phyloP scores from a whole-genome alignment of 495 filamentous ascomycete species.

The Wilcoxina mikolae region DNA sequence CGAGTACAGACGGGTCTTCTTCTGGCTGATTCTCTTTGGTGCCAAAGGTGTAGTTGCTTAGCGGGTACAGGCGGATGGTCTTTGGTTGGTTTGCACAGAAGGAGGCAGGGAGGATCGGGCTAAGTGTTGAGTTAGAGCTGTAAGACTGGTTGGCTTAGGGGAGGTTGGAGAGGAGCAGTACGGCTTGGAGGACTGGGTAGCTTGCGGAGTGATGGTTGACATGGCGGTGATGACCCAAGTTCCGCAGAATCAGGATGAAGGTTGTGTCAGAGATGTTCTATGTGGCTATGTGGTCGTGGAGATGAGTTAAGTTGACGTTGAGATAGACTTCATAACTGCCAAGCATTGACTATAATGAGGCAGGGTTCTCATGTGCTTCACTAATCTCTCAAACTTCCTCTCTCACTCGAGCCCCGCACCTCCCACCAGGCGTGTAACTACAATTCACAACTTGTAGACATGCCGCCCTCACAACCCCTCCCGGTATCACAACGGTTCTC shows the following conservation, averaged over 20 bases:
- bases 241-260: too few relatives aligned
- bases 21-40: constrained; percentile 96
- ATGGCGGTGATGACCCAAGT: constrained; percentile 39
- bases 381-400: not conserved
- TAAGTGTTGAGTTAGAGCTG: constrained; percentile 21
- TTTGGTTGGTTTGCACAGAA: constrained; percentile 83
- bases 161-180: constrained; percentile 25
- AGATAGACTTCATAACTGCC: constrained; percentile 2
- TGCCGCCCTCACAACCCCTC: constrained; percentile 40
- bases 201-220: constrained; percentile 57
- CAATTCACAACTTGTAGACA: not conserved
- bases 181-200: constrained; percentile 58
- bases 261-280: not conserved
- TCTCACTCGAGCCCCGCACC: not conserved
- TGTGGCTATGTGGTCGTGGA: not conserved
- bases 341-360: not conserved
- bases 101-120: constrained; percentile 59
- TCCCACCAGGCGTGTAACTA: not conserved
- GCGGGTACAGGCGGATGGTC: constrained; percentile 83
- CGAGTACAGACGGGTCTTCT: constrained; percentile 88
- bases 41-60: constrained; percentile 97
- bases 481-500: constrained; percentile 45
- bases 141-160: not conserved
- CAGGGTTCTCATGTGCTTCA: not conserved
- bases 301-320: constrained; percentile 2